These are phyloP conservation scores for Oldenlandia corymbosa DNA, from an alignment of 257 asterid species.

Conservation along the genomic window DNA sequence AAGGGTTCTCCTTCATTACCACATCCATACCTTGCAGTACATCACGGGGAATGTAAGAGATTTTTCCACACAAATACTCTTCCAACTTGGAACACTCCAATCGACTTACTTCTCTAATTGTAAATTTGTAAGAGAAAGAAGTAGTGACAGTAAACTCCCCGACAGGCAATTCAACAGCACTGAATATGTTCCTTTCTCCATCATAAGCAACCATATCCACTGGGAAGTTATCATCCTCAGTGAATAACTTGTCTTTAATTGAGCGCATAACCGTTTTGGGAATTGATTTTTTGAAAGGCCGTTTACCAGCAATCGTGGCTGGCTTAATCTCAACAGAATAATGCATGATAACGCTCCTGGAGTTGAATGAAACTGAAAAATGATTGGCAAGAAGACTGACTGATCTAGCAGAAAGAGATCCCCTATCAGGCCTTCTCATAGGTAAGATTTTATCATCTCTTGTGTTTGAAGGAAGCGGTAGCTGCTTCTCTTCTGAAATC, in stretches of 20 bases:
- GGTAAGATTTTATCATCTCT: constrained; percentile 26
- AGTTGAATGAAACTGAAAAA: constrained; percentile 42
- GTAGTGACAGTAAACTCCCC: constrained; percentile 31
- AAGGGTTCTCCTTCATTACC: constrained; percentile 70
- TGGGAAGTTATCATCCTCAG: constrained; percentile 33
- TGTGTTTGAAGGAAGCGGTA: constrained; percentile 6
- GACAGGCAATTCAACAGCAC: constrained; percentile 39
- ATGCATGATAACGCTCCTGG: constrained; percentile 31
- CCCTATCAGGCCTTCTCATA: constrained; percentile 50
- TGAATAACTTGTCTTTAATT: constrained; percentile 37
- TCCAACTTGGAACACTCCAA: constrained; percentile 38
- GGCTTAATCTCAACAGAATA: constrained; percentile 53
- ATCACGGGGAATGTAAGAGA: constrained; percentile 44
- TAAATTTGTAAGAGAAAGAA: constrained; percentile 29
- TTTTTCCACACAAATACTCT: constrained; percentile 41
- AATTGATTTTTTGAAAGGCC: constrained; percentile 19
- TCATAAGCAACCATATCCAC: constrained; percentile 42
- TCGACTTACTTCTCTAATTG: constrained; percentile 38
- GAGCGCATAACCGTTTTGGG: constrained; percentile 33
- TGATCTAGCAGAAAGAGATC: constrained; percentile 25
- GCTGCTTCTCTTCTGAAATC: constrained; percentile 20
- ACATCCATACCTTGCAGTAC: constrained; percentile 60
- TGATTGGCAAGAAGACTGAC: constrained; percentile 55
- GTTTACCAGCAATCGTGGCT: constrained; percentile 15
- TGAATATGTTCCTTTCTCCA: constrained; percentile 59